These are phyloP conservation scores for Circinella minor DNA, from an alignment of 371 early-diverging fungal genomes.

Conservation along the genomic window DNA sequence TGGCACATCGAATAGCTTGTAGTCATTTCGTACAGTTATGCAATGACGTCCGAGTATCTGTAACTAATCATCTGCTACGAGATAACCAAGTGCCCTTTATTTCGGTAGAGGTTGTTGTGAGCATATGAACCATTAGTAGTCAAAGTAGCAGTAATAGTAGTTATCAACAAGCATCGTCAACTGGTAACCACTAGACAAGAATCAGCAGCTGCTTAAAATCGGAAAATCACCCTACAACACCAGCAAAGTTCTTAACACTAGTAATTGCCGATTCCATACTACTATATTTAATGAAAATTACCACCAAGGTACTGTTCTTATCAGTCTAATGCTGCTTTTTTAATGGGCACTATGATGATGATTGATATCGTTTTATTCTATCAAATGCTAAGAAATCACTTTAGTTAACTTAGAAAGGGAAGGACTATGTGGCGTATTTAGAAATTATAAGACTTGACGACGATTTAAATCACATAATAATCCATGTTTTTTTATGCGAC, in stretches of 20 bases:
- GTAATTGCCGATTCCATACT: too few species aligned
- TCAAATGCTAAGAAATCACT: neutral
- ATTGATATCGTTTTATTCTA: slow-evolving; percentile 5
- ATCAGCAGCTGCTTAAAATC: too few species aligned
- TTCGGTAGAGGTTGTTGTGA: neutral
- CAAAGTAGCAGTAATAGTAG: neutral
- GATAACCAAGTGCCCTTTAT: slow-evolving; percentile 43
- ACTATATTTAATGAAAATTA: too few species aligned
- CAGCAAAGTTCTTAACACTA: too few species aligned
- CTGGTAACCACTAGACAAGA: neutral
- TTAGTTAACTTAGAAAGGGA: slow-evolving; percentile 18
- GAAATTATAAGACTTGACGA: slow-evolving; percentile 6
- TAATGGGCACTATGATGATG: neutral
- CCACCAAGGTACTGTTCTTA: slow-evolving; percentile 2
- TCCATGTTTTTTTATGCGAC: slow-evolving; percentile 4
- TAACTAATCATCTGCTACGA: slow-evolving; percentile 91
- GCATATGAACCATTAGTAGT: neutral
- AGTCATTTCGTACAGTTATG: slow-evolving; percentile 85
- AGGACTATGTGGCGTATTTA: slow-evolving; percentile 10
- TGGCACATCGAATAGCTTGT: slow-evolving; percentile 87
- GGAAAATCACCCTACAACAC: too few species aligned
- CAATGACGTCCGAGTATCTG: slow-evolving; percentile 77
- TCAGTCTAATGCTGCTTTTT: slow-evolving; percentile 2
- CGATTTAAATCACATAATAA: slow-evolving; percentile 18
- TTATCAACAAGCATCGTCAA: neutral